A percentile compares a stretch with the other conserved stretches of the same genome.
These are phyloP conservation scores for Cyberlindnera samutprakarnensis DNA, from an alignment of 805 yeast genomes.

Conservation along the genomic window DNA sequence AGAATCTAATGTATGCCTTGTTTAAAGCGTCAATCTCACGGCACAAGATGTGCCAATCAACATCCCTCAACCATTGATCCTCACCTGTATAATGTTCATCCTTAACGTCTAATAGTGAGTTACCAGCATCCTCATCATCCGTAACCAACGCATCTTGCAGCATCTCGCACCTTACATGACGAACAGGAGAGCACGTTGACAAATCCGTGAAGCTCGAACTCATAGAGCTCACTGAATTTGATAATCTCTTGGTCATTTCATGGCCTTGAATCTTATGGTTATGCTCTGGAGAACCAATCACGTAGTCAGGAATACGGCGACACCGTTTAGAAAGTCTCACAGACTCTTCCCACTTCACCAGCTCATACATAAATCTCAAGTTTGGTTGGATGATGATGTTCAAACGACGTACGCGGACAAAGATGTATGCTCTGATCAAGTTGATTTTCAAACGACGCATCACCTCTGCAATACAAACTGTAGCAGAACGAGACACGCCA, in stretches of 20 bases:
- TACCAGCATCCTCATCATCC: constrained; percentile 6
- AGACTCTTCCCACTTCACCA: constrained; percentile 58
- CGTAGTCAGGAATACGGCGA: background rate
- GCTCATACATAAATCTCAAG: constrained; percentile 82
- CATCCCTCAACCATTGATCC: constrained; percentile 40
- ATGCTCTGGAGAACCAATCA: background rate
- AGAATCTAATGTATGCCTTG: constrained; percentile 26
- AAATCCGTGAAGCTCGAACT: constrained; percentile 8
- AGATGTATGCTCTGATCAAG: constrained; percentile 74
- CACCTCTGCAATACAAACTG: constrained; percentile 92
- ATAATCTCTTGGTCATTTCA: constrained; percentile 6
- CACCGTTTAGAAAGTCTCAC: constrained; percentile 9
- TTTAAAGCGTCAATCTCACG: constrained; percentile 76
- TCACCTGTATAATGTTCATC: constrained; percentile 10
- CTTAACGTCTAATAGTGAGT: background rate
- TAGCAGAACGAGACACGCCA: constrained; percentile 92
- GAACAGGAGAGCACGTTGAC: constrained; percentile 2
- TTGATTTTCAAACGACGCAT: constrained; percentile 67
- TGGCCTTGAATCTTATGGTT: background rate
- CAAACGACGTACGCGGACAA: constrained; percentile 81
- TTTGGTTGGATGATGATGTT: constrained; percentile 95
- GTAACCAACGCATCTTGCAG: constrained; percentile 4
- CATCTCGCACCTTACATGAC: background rate
- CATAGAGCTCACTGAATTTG: constrained; percentile 10
- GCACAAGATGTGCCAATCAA: constrained; percentile 86